Percentiles rank a stretch among this genome's conserved stretches.
Evolutionary conservation across 768 basidiomycete genomes (phyloP).

Genomic region (Candolleomyces efflorescens): DNA sequence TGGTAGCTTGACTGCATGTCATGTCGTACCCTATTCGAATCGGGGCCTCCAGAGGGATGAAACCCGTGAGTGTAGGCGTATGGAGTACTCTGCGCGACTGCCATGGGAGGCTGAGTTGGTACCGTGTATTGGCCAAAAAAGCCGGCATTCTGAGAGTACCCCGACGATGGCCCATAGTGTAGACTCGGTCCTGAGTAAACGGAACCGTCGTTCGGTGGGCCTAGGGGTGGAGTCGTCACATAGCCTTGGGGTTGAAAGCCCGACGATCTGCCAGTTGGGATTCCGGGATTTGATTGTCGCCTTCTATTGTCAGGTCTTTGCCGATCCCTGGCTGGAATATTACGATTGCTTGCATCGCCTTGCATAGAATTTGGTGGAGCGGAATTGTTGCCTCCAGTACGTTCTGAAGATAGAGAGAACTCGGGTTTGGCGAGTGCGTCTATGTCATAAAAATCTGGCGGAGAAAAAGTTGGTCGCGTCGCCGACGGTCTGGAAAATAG

Average conservation of each 20-base stretch:
- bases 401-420: not conserved
- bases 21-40: constrained; percentile 34
- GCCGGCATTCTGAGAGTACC: constrained; percentile 29
- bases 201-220: not conserved
- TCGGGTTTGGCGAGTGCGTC: not conserved
- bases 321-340: not conserved
- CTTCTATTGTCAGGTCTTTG: not conserved
- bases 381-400: not conserved
- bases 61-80: constrained; percentile 31
- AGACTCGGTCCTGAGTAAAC: constrained; percentile 18
- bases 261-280: not conserved
- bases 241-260: constrained; percentile 10
- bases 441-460: constrained; percentile 4
- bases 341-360: not conserved
- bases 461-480: not conserved
- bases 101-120: constrained; percentile 35
- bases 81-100: constrained; percentile 31
- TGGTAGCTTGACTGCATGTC: constrained; percentile 38
- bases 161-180: constrained; percentile 22
- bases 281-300: not conserved
- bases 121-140: constrained; percentile 46
- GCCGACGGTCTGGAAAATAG: not conserved
- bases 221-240: constrained; percentile 17
- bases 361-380: not conserved
- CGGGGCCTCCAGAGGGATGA: constrained; percentile 28